Evolutionary conservation across 1,284 basidiomycete genomes (phyloP).

Genomic region (Trichosporon sp.): DNA sequence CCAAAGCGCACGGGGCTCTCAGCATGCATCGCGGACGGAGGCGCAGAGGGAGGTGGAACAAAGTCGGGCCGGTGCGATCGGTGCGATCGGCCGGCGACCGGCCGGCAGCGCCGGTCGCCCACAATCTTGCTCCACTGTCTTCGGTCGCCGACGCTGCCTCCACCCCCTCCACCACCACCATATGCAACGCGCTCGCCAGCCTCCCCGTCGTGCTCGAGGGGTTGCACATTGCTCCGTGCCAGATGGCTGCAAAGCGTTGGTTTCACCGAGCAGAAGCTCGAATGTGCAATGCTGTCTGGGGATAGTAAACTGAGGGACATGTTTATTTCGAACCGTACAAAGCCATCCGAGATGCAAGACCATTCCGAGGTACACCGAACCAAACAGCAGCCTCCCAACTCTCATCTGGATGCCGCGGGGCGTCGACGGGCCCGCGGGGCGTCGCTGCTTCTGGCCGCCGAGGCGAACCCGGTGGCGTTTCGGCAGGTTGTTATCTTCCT

Average conservation of each 20-base stretch:
- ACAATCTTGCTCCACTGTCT: neutral
- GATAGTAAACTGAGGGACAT: too few species aligned
- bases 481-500: too few species aligned
- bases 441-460: neutral
- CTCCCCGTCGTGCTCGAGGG: neutral
- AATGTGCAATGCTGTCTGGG: neutral
- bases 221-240: neutral
- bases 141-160: neutral
- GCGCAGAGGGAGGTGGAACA: neutral
- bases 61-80: neutral
- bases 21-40: neutral
- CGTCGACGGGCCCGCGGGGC: neutral
- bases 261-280: neutral
- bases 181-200: neutral
- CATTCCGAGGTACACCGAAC: too few species aligned
- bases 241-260: neutral
- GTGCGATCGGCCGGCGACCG: neutral
- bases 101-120: neutral
- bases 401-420: neutral
- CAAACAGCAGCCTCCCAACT: too few species aligned
- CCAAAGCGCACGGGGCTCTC: neutral
- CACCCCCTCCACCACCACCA: neutral
- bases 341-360: too few species aligned
- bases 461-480: neutral
- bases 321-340: too few species aligned